These are phyloP conservation scores for Suhomyces wounanorum DNA, from an alignment of 1,139 yeast species.

Conservation along the genomic window DNA sequence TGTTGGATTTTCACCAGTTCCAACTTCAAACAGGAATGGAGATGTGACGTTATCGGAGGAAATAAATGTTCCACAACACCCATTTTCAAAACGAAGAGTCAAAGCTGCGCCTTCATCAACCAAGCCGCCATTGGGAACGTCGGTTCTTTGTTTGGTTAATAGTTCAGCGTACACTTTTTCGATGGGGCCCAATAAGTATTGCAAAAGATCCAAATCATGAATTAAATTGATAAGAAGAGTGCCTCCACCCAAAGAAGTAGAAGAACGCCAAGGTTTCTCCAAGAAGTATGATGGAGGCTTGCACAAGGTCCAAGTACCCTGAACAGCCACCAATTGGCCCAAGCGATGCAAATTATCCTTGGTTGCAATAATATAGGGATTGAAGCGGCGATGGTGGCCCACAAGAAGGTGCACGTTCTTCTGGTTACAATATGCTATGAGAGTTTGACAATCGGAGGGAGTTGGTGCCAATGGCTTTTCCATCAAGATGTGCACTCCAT, in stretches of 20 bases:
- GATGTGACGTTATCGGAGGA: conserved; percentile 46
- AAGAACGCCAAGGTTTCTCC: conserved; percentile 44
- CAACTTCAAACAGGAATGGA: conserved; percentile 44
- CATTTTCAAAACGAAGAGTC: conserved; percentile 39
- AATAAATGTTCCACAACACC: conserved; percentile 44
- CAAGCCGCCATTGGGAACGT: conserved; percentile 15
- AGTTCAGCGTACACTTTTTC: conserved; percentile 42
- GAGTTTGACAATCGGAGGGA: conserved; percentile 37
- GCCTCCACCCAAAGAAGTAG: conserved; percentile 40
- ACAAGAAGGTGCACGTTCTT: conserved; percentile 36
- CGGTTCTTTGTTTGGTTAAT: conserved; percentile 33
- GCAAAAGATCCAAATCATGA: conserved; percentile 46
- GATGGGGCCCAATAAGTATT: conserved; percentile 44
- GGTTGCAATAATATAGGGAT: conserved; percentile 42
- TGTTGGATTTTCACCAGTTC: conserved; percentile 48
- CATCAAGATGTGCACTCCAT: conserved; percentile 40
- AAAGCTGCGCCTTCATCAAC: conserved; percentile 50
- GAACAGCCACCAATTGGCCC: conserved; percentile 40
- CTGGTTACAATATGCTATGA: conserved; percentile 29
- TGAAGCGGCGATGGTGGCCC: conserved; percentile 49
- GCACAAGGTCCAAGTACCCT: conserved; percentile 45
- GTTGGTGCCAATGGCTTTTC: conserved; percentile 47
- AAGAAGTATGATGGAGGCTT: conserved; percentile 40
- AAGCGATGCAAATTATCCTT: conserved; percentile 31
- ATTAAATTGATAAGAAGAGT: conserved; percentile 42